Percentiles rank a stretch among this genome's conserved stretches.
These are phyloP conservation scores for Euphorbia peplus DNA, from an alignment of 345 rosid genomes.

Conservation along the genomic window DNA sequence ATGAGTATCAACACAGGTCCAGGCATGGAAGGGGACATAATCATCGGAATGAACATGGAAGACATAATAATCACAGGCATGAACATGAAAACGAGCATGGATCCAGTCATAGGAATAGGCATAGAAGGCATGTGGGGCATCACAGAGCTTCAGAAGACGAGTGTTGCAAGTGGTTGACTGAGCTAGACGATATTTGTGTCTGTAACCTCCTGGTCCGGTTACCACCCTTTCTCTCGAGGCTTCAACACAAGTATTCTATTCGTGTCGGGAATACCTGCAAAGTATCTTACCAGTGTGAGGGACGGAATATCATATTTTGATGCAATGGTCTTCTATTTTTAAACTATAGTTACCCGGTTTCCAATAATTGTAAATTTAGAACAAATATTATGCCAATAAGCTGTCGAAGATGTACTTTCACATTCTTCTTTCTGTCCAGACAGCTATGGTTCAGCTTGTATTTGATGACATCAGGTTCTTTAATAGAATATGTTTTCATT, in stretches of 20 bases:
- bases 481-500: background rate
- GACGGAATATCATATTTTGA: background rate
- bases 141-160: constrained; percentile 3
- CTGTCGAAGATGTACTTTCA: background rate
- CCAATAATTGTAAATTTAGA: background rate
- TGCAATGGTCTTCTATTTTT: background rate
- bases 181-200: constrained; percentile 29
- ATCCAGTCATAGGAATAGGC: constrained; percentile 15
- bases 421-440: background rate
- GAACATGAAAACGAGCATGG: background rate
- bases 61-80: no score
- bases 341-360: background rate
- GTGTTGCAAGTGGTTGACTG: constrained; percentile 32
- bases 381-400: background rate
- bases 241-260: constrained; percentile 20
- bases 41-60: background rate
- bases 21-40: background rate
- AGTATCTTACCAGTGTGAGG: constrained; percentile 25
- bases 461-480: background rate
- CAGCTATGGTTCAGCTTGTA: background rate
- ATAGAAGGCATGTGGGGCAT: background rate
- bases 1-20: background rate
- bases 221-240: constrained; percentile 30
- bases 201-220: constrained; percentile 25
- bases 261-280: constrained; percentile 21